These are phyloP conservation scores for Patellifolia procumbens DNA, from an alignment of 179 eudicot species.

Conservation along the genomic window DNA sequence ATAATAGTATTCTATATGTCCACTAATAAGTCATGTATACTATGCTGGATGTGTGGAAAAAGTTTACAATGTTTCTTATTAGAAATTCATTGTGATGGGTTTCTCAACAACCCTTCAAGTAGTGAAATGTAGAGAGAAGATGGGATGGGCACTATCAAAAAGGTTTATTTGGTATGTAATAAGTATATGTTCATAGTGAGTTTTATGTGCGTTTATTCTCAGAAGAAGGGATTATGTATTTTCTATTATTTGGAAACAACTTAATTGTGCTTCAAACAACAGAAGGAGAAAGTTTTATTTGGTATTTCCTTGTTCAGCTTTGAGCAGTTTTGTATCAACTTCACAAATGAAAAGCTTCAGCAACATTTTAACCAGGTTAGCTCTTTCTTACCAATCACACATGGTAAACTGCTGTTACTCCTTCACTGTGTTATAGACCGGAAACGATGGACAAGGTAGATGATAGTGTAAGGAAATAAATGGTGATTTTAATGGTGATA, in stretches of 20 bases:
- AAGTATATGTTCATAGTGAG: too few relatives aligned
- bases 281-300: constrained; percentile 23
- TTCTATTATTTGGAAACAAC: neutral
- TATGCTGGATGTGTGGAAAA: neutral
- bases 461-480: too few relatives aligned
- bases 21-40: neutral
- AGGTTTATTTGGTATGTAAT: neutral
- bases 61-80: neutral
- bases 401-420: neutral
- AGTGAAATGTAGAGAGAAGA: neutral
- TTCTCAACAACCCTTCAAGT: neutral
- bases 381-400: constrained; percentile 8
- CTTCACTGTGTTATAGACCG: too few relatives aligned
- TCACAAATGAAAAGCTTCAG: constrained; percentile 95
- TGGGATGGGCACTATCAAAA: neutral
- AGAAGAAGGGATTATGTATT: neutral
- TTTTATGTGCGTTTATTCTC: neutral
- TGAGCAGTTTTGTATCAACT: constrained; percentile 96
- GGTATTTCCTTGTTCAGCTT: constrained; percentile 54
- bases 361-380: constrained; percentile 94
- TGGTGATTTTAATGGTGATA: too few relatives aligned
- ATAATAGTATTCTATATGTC: neutral
- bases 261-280: neutral
- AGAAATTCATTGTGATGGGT: neutral
- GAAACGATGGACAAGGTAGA: too few relatives aligned